Percentiles rank a stretch among this genome's conserved stretches.
Evolutionary conservation across 257 asterid species (phyloP).

Genomic region (Cynanchum wilfordii): DNA sequence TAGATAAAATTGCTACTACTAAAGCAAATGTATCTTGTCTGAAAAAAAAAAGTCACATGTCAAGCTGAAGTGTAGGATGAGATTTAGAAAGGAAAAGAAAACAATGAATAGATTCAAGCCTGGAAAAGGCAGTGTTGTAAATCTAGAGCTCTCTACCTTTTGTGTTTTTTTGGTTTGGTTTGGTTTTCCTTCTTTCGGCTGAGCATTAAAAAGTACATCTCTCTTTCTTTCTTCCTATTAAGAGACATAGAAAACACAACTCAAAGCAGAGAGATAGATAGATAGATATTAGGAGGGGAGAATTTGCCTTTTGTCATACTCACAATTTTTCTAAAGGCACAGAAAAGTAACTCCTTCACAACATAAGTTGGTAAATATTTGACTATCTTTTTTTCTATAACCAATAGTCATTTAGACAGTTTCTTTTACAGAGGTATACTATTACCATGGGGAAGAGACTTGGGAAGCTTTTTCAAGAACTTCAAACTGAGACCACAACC

Average conservation of each 20-base stretch:
- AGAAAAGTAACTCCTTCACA: not conserved
- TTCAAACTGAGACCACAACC: not conserved
- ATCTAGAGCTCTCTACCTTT: not conserved
- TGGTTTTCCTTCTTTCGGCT: not conserved
- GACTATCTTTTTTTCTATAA: not conserved
- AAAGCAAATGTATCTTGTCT: too few species aligned
- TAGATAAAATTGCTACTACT: too few species aligned
- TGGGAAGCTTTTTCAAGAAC: not conserved
- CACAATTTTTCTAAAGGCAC: not conserved
- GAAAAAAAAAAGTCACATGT: too few species aligned
- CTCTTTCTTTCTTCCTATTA: not conserved
- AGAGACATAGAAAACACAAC: not conserved
- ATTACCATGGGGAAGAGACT: not conserved
- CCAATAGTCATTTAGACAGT: not conserved
- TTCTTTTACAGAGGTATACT: too few species aligned
- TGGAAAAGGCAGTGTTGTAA: not conserved
- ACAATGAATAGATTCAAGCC: not conserved
- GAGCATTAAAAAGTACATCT: not conserved
- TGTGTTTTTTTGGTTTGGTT: not conserved
- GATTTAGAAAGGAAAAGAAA: not conserved
- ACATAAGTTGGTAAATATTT: not conserved
- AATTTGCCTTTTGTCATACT: slow-evolving; percentile 1
- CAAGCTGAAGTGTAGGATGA: too few species aligned
- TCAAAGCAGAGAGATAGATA: not conserved
- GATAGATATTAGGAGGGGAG: not conserved